phyloP scores from a whole-genome alignment of 2,329 filamentous ascomycete species.

The Microcyclosporella mali region DNA sequence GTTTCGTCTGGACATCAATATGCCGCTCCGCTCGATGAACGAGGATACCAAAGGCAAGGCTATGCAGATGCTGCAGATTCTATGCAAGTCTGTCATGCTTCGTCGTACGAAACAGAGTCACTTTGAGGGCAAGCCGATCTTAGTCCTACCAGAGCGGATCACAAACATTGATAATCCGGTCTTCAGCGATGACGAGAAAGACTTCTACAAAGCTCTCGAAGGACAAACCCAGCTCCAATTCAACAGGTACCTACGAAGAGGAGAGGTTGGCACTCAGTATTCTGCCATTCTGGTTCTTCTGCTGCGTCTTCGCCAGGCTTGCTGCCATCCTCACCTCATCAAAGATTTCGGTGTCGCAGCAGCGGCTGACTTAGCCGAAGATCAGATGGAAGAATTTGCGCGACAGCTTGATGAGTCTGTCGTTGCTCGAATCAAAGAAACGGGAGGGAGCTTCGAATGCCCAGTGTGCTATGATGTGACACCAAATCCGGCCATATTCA shows the following conservation, averaged over 20 bases:
- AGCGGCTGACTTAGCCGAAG: slow-evolving; percentile 43
- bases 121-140: slow-evolving; percentile 73
- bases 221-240: slow-evolving; percentile 61
- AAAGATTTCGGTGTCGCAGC: slow-evolving; percentile 56
- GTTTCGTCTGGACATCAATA: slow-evolving; percentile 56
- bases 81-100: slow-evolving; percentile 75
- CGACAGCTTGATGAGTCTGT: slow-evolving; percentile 54
- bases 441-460: slow-evolving; percentile 62
- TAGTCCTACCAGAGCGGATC: slow-evolving; percentile 59
- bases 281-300: slow-evolving; percentile 74
- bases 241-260: slow-evolving; percentile 67
- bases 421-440: slow-evolving; percentile 58
- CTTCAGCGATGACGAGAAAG: slow-evolving; percentile 60
- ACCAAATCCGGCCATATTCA: slow-evolving; percentile 67
- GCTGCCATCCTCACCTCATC: slow-evolving; percentile 69
- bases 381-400: slow-evolving; percentile 58
- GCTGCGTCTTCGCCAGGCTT: slow-evolving; percentile 72
- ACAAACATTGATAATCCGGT: slow-evolving; percentile 56
- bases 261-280: slow-evolving; percentile 66
- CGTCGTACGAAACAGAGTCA: slow-evolving; percentile 73
- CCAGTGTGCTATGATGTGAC: slow-evolving; percentile 75
- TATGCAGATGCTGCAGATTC: slow-evolving; percentile 65
- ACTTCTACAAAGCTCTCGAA: slow-evolving; percentile 63
- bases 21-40: slow-evolving; percentile 43
- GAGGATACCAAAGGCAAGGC: slow-evolving; percentile 37